These are phyloP conservation scores for Calonectria pseudoreteaudii DNA, from an alignment of 2,329 filamentous ascomycete genomes.

Conservation along the genomic window DNA sequence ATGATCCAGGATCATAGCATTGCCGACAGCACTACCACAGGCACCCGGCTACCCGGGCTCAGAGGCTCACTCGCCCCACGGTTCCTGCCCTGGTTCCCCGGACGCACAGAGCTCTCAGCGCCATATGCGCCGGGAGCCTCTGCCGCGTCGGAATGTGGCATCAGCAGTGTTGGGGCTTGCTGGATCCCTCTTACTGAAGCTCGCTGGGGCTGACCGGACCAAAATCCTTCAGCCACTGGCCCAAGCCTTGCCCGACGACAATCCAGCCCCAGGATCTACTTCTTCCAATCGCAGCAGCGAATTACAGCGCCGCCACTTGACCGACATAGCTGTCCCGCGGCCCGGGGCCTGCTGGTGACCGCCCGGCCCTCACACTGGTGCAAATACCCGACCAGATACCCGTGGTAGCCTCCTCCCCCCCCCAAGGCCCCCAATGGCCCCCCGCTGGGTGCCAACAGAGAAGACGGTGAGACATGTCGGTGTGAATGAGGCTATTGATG, in stretches of 20 bases:
- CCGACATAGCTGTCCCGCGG: neutral
- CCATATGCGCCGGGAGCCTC: conserved; percentile 20
- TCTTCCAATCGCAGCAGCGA: neutral
- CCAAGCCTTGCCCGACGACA: conserved; percentile 5
- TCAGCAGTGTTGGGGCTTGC: neutral
- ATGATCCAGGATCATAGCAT: neutral
- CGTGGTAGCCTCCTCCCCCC: neutral
- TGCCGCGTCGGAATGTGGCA: conserved; percentile 2
- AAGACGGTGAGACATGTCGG: conserved; percentile 6
- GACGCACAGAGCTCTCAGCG: conserved; percentile 22
- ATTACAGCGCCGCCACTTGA: neutral
- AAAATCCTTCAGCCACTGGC: conserved; percentile 13
- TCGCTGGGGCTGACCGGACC: neutral
- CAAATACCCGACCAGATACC: neutral
- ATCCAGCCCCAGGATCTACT: neutral
- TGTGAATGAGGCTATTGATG: neutral
- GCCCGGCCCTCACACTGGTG: neutral
- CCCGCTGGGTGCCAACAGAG: neutral
- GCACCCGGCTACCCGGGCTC: conserved; percentile 6
- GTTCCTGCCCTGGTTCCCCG: neutral
- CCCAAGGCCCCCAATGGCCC: neutral
- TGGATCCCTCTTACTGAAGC: neutral
- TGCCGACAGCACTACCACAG: neutral
- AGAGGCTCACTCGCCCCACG: neutral
- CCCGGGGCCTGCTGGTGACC: neutral